Base-by-base conservation (phyloP, 2,329 filamentous ascomycete species). In the Penicillium sp. region DNA sequence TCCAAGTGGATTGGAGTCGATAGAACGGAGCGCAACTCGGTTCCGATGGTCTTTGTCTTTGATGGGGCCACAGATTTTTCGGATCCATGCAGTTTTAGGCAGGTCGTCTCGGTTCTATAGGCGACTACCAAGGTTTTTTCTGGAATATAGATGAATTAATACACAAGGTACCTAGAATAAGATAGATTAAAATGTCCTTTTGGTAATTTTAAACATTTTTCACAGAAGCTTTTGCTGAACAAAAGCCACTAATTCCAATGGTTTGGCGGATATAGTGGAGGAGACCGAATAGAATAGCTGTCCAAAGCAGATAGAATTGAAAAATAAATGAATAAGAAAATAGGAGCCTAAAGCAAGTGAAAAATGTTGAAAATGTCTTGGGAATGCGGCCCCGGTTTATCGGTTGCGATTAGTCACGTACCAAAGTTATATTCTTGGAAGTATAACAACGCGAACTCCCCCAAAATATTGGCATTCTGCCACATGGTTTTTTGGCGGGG, bases 401-500 rank as follows among this genome's bases (percentile, higher is more conserved):
- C 13, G 7, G 23, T 2, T 38, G 15, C 35, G 13, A 39, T 54
- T 54, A 54, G 52, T 54, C 52, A 54, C 3, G 8, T 12, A 17
- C 19, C 8, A 13, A 10, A 19, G 7, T 17, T 7, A 44, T 21
- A 6, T 49, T 27, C 15, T 44, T 12, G n/a, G n/a, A 43, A 53
- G 35, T 57, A 57, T 57, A 57, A 48, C 43, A 48, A 2, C 21
- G 3, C 36, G 35, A 53, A 53, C 36, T 58, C 55, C 56, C 61
- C 59, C 49, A 41, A 39, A 42, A 27, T 49, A 65, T 63, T 25
- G 3, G 7, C 59, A 49, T 51, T 50, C 33, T 57, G 47, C 59
- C 59, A 63, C 64, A 61, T 65, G 62, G 60, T 55, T 61, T 53
- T 56, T 48, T 45, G 35, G 58, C 55, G 61, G 63, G 58, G 58